Conservation (phyloP, 2,329 filamentous ascomycete genomes). For the Podosphaera aphanis region DNA sequence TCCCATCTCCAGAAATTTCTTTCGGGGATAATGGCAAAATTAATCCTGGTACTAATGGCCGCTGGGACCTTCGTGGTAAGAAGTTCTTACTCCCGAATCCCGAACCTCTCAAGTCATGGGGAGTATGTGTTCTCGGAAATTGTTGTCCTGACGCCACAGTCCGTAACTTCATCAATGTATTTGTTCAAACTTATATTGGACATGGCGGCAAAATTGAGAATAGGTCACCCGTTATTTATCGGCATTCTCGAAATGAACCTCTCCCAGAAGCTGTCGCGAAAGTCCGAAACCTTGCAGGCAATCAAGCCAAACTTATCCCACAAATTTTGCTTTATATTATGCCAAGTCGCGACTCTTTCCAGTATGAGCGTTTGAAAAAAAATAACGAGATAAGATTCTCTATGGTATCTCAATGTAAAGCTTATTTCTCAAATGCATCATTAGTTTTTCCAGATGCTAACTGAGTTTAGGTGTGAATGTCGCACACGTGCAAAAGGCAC, state of each 20-base stretch:
- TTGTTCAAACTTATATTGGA: slow-evolving; percentile 32
- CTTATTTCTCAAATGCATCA: not conserved
- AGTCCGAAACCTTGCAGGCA: slow-evolving; percentile 7
- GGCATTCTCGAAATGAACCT: slow-evolving; percentile 3
- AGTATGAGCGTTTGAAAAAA: slow-evolving; percentile 76
- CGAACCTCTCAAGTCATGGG: slow-evolving; percentile 46
- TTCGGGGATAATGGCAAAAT: slow-evolving; percentile 25
- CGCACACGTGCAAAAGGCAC: slow-evolving; percentile 42
- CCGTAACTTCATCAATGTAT: slow-evolving; percentile 31
- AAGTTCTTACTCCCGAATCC: slow-evolving; percentile 48
- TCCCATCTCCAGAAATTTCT: slow-evolving; percentile 46
- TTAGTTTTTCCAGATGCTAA: not conserved
- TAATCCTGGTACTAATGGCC: slow-evolving; percentile 43
- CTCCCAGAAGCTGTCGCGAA: slow-evolving; percentile 4
- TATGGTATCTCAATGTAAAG: slow-evolving; percentile 45
- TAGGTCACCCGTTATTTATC: slow-evolving; percentile 21
- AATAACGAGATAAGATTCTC: slow-evolving; percentile 66
- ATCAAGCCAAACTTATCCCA: slow-evolving; percentile 19
- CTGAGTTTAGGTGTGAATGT: slow-evolving; percentile 37
- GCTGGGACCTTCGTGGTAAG: slow-evolving; percentile 72
- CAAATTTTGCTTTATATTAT: slow-evolving; percentile 67
- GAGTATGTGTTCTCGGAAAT: slow-evolving; percentile 41
- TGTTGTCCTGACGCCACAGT: slow-evolving; percentile 25
- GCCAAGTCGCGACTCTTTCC: slow-evolving; percentile 40
- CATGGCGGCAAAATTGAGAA: slow-evolving; percentile 36